Base-by-base conservation (phyloP, 2,329 filamentous ascomycete genomes). In the Fusarium proliferatum region DNA sequence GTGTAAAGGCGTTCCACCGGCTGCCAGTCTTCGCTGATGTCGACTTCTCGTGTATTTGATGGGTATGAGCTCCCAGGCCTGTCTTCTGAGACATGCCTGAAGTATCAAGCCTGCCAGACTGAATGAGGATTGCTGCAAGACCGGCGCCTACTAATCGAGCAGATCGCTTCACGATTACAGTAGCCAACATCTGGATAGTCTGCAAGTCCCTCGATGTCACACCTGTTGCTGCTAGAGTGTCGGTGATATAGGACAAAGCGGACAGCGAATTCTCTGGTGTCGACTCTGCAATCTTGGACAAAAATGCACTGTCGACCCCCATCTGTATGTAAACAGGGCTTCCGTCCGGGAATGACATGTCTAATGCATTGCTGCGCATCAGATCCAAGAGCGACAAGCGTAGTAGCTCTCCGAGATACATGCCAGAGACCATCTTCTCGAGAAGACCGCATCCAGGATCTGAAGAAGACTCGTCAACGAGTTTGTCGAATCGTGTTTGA, bases 341-440 rank as follows among this genome's bases (percentile, higher is more conserved):
- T 2, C 16, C 17, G 1, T 33, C 15, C 0, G 16, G 7, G 6
- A 61, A 52, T 8, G 23, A 2, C 28, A 67, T 38, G 2, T 38
- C 9, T 5, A 67, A 3, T 10, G 28, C 36, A 6, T 15, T 5
- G 2, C 1, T 5, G 1, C n/a, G 2, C 3, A 16, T 7, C 11
- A 67, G 7, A 2, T 61, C 39, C 5, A 67, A 6, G 2, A 67
- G 56, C 0, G 45, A 45, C 8, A 67, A 36, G 6, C 65, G 63
- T 3, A 67, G 2, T 13, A 67, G 13, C 21, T 67, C 65, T 0
- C 53, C 65, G 0, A 67, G 55, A 2, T 67, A 67, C 65, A 67
- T 62, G 1, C 63, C 65, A 0, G 65, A 67, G 3, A 67, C 63
- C 65, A 67, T 67, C 5, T 67, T 67, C n/a, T 67, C 65, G 1